A percentile compares a stretch with the other conserved stretches of the same genome.
phyloP scores from a whole-genome alignment of 768 basidiomycete genomes.

The Jaapia argillacea region DNA sequence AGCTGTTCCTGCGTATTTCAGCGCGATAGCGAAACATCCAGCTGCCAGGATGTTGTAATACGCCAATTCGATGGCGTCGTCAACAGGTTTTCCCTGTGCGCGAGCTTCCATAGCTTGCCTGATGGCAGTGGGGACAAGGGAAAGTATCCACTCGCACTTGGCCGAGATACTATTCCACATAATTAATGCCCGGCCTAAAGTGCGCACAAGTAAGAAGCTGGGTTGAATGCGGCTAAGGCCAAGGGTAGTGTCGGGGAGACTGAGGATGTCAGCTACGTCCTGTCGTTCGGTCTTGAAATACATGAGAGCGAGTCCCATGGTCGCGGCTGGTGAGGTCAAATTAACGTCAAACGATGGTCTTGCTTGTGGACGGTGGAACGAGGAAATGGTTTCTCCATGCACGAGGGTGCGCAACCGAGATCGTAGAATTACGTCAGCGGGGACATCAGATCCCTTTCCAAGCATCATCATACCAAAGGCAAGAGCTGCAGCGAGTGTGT shows the following conservation, averaged over 20 bases:
- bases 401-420: conserved; percentile 64
- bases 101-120: conserved; percentile 45
- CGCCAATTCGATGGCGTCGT: conserved; percentile 76
- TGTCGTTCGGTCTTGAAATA: conserved; percentile 76
- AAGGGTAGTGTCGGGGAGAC: conserved; percentile 72
- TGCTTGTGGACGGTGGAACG: conserved; percentile 23
- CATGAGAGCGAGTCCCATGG: conserved; percentile 87
- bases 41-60: conserved; percentile 89
- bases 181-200: conserved; percentile 68
- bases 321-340: conserved; percentile 86
- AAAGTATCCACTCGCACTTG: conserved; percentile 59
- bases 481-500: conserved; percentile 80
- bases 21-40: conserved; percentile 81
- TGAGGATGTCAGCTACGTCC: conserved; percentile 81
- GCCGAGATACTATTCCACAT: conserved; percentile 78
- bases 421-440: conserved; percentile 66
- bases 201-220: conserved; percentile 75
- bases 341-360: conserved; percentile 68
- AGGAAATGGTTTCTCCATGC: conserved; percentile 53
- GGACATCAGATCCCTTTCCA: conserved; percentile 69
- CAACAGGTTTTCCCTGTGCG: conserved; percentile 35
- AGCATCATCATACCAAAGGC: conserved; percentile 97
- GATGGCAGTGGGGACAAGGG: conserved; percentile 65
- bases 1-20: conserved; percentile 94
- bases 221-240: conserved; percentile 83